phyloP scores from a whole-genome alignment of 495 filamentous ascomycete genomes.

The Parathielavia hyrcaniae region DNA sequence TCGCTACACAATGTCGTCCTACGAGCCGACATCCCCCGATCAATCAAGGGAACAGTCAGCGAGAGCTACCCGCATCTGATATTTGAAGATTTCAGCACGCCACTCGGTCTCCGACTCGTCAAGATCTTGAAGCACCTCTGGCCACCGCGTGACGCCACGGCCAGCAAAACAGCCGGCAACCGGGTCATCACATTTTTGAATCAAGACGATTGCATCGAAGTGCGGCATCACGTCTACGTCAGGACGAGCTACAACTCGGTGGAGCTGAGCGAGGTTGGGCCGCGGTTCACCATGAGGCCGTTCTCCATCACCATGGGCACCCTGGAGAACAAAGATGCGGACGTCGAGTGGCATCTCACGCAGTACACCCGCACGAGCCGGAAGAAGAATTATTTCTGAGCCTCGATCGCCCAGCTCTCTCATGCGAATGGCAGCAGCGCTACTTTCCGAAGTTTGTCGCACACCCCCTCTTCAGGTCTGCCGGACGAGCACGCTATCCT shows the following conservation, averaged over 20 bases:
- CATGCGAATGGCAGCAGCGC: neutral
- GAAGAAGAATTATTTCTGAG: slow-evolving; percentile 87
- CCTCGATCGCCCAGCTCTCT: neutral
- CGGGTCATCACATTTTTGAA: slow-evolving; percentile 92
- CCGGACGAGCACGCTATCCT: too few relatives aligned
- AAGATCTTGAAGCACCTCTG: slow-evolving; percentile 94
- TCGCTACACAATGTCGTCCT: slow-evolving; percentile 92
- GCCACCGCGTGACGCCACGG: slow-evolving; percentile 72
- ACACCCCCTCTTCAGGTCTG: too few relatives aligned
- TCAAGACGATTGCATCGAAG: slow-evolving; percentile 86
- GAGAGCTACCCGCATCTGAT: slow-evolving; percentile 93
- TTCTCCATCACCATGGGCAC: slow-evolving; percentile 95
- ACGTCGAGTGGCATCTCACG: slow-evolving; percentile 89
- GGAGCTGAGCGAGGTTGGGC: slow-evolving; percentile 90
- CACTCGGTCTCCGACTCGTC: slow-evolving; percentile 74
- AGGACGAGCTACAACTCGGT: slow-evolving; percentile 81
- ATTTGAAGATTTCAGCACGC: slow-evolving; percentile 86
- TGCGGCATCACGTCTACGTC: slow-evolving; percentile 48
- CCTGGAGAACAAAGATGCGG: slow-evolving; percentile 90
- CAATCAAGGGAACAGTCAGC: slow-evolving; percentile 79
- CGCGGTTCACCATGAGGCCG: slow-evolving; percentile 90
- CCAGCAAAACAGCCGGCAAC: slow-evolving; percentile 68
- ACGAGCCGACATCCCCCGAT: slow-evolving; percentile 85
- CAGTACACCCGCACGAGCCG: slow-evolving; percentile 87
- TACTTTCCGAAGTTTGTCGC: neutral